Evolutionary conservation across 305 asterid genomes (phyloP).

Genomic region (Fraxinus angustifolia): DNA sequence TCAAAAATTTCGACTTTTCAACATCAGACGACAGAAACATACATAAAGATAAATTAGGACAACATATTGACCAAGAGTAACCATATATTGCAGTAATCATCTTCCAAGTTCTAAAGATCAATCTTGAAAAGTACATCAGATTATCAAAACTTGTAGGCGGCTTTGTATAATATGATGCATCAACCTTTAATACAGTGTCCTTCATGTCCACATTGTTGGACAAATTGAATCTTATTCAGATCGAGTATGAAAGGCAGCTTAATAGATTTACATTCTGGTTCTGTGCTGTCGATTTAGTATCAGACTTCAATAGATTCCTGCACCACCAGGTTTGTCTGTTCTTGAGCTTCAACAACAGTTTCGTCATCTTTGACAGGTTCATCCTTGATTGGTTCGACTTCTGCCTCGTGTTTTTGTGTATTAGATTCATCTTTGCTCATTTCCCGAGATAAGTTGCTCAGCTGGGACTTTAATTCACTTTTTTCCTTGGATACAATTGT

Average conservation of each 20-base stretch:
- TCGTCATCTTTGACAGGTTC: constrained; percentile 1
- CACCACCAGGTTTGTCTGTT: constrained; percentile 21
- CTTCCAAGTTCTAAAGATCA: constrained; percentile 23
- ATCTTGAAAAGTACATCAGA: constrained; percentile 39
- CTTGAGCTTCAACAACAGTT: constrained; percentile 30
- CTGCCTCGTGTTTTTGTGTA: constrained; percentile 22
- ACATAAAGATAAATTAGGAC: constrained; percentile 33
- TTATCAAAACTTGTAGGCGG: constrained; percentile 34
- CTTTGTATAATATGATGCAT: constrained; percentile 37
- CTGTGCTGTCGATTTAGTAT: constrained; percentile 13
- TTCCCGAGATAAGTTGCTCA: constrained; percentile 24
- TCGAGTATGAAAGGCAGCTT: not conserved
- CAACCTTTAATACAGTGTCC: constrained; percentile 34
- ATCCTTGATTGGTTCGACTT: constrained; percentile 29
- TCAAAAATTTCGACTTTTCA: constrained; percentile 30
- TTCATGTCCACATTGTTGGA: constrained; percentile 33
- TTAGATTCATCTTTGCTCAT: constrained; percentile 29
- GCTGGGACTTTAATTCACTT: constrained; percentile 26
- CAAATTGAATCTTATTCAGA: constrained; percentile 26
- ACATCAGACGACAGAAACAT: constrained; percentile 28
- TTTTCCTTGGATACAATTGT: constrained; percentile 39
- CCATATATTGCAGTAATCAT: constrained; percentile 24
- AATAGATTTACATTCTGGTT: constrained; percentile 17
- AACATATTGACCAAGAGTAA: constrained; percentile 33
- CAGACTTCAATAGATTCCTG: constrained; percentile 42